Conservation (phyloP, 805 yeast genomes). For the Ogataea methanolica region DNA sequence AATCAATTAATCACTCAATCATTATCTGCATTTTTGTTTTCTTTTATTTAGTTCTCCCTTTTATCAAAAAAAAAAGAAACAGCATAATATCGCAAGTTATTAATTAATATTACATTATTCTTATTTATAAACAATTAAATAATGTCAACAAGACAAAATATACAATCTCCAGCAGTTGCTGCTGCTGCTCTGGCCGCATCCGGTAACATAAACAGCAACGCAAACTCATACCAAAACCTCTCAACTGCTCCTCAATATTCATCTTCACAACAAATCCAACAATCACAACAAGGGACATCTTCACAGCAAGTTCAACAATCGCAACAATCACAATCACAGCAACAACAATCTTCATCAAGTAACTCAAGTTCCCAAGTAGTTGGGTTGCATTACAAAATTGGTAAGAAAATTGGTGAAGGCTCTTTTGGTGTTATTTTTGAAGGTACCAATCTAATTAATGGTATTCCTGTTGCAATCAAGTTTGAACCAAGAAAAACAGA, state of each 20-base stretch:
- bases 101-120: neutral
- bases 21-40: too few relatives aligned
- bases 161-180: slow-evolving; percentile 28
- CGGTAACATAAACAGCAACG: slow-evolving; percentile 17
- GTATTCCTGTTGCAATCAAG: slow-evolving; percentile 92
- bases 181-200: slow-evolving; percentile 33
- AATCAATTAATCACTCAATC: too few relatives aligned
- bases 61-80: too few relatives aligned
- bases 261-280: slow-evolving; percentile 12
- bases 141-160: slow-evolving; percentile 24
- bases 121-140: neutral
- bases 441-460: slow-evolving; percentile 88
- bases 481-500: slow-evolving; percentile 96
- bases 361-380: slow-evolving; percentile 54
- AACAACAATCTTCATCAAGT: neutral
- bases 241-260: slow-evolving; percentile 29
- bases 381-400: slow-evolving; percentile 94
- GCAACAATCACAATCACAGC: slow-evolving; percentile 4
- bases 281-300: neutral
- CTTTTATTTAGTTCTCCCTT: too few relatives aligned
- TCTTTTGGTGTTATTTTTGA: slow-evolving; percentile 97
- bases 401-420: slow-evolving; percentile 97
- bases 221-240: slow-evolving; percentile 19
- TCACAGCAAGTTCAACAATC: neutral
- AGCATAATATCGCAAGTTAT: too few relatives aligned